phyloP scores from a whole-genome alignment of 2,329 filamentous ascomycete genomes.

The Balansia obtecta region DNA sequence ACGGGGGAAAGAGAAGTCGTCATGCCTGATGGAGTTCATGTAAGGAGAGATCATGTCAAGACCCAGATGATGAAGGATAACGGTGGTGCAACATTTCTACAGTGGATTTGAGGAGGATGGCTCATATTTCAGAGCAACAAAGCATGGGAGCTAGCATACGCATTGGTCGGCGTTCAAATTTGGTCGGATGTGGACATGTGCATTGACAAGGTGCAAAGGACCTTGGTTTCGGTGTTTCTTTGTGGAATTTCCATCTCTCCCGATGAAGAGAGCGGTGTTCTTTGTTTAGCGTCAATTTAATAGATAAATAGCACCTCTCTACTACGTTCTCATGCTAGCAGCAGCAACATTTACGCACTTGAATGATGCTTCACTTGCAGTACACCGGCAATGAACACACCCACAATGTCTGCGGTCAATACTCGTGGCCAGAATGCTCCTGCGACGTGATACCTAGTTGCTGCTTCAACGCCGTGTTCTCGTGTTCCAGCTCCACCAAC shows the following conservation, averaged over 20 bases:
- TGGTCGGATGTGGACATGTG: conserved; percentile 17
- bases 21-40: conserved; percentile 22
- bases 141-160: conserved; percentile 23
- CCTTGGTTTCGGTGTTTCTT: not conserved
- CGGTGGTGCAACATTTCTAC: conserved; percentile 4
- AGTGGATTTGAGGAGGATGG: conserved; percentile 12
- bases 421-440: conserved; percentile 9
- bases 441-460: conserved; percentile 11
- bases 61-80: conserved; percentile 5
- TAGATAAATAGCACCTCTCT: not conserved
- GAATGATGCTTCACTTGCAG: no score
- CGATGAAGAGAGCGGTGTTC: not conserved
- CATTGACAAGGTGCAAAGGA: conserved; percentile 7
- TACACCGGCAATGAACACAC: no score
- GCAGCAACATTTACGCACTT: not conserved
- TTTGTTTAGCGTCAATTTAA: not conserved
- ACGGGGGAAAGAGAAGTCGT: conserved; percentile 36
- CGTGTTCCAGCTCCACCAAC: conserved; percentile 38
- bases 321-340: not conserved
- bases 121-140: conserved; percentile 19
- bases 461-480: conserved; percentile 21
- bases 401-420: not conserved
- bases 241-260: not conserved
- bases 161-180: conserved; percentile 23
- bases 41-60: conserved; percentile 7